A percentile compares a stretch with the other conserved stretches of the same genome.
Conservation (phyloP, 1,284 basidiomycete species). For the Trametes sp. region DNA sequence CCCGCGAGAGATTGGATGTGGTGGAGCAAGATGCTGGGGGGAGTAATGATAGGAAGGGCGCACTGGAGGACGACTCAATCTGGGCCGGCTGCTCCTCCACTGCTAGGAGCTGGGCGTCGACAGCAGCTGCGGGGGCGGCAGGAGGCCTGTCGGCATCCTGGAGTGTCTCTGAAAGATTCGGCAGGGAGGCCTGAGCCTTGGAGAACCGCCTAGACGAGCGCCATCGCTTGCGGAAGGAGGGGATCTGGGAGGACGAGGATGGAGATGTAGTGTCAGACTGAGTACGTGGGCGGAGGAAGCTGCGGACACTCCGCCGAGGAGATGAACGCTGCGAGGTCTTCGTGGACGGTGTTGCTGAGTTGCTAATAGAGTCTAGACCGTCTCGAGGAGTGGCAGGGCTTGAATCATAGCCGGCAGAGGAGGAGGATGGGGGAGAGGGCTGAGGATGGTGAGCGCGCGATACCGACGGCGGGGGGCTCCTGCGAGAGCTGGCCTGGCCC, state of each 20-base stretch:
- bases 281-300: conserved; percentile 24
- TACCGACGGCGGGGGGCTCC: conserved; percentile 11
- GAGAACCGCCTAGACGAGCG: conserved; percentile 47
- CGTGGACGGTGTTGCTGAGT: conserved; percentile 14
- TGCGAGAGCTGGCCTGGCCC: conserved; percentile 28
- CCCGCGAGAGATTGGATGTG: not conserved
- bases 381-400: conserved; percentile 4
- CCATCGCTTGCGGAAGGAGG: conserved; percentile 48
- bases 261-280: conserved; percentile 23
- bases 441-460: not conserved
- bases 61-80: conserved; percentile 16
- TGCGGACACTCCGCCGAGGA: conserved; percentile 36
- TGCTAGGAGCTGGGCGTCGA: conserved; percentile 19
- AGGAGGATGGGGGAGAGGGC: not conserved
- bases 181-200: conserved; percentile 31
- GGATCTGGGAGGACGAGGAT: conserved; percentile 21
- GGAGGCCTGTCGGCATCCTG: conserved; percentile 13
- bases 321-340: conserved; percentile 31
- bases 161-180: conserved; percentile 23
- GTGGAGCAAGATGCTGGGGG: not conserved
- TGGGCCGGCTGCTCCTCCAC: conserved; percentile 14
- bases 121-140: conserved; percentile 4
- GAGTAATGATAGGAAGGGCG: conserved; percentile 6
- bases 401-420: not conserved
- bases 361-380: not conserved